Base-by-base conservation (phyloP, 2,329 filamentous ascomycete species). In the Paecilomyces sp. region DNA sequence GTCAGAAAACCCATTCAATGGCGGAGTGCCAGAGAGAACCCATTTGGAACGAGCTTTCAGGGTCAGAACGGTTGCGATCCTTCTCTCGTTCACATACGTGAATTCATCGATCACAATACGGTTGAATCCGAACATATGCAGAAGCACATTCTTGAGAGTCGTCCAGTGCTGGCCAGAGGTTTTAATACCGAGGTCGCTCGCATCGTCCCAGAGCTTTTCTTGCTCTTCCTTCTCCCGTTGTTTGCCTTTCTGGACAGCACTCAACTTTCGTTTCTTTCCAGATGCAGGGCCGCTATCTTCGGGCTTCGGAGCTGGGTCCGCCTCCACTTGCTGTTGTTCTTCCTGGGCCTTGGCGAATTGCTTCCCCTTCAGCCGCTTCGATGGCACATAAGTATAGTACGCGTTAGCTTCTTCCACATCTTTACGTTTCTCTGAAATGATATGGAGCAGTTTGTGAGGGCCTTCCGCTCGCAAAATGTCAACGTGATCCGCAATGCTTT, bases 101-200 rank as follows among this genome's bases (percentile, higher is more conserved):
- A 84, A 88, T 63, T 89, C 87, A 61, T 89, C 87, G 1, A 88
- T 75, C 1, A 89, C 79, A 0, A 89, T 60, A 5, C 87, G 78
- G 58, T 82, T 82, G 68, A 84, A 89, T 1, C 74, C 70, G 66
- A 88, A 88, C 65, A 85, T 79, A 61, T 88, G 85, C 0, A 89
- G 66, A 0, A 84, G 67, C 1, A 77, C 76, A 7, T 58, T 65
- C 50, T 60, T 68, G 31, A 77, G 61, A 3, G 59, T 60, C 11
- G 61, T 64, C 68, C 70, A 72, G 25, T 64, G 53, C 18, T 47
- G 33, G 30, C 47, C 55, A 31, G 9, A 52, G 18, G 2, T 33
- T 28, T 31, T 60, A 33, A 71, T 68, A 18, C 65, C 64, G 58
- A 74, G 68, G 5, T 64, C 62, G 47, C 67, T 66, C 15, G 58